Conservation (phyloP, 2,329 filamentous ascomycete species). For the Stagonosporopsis chrysanthemi region DNA sequence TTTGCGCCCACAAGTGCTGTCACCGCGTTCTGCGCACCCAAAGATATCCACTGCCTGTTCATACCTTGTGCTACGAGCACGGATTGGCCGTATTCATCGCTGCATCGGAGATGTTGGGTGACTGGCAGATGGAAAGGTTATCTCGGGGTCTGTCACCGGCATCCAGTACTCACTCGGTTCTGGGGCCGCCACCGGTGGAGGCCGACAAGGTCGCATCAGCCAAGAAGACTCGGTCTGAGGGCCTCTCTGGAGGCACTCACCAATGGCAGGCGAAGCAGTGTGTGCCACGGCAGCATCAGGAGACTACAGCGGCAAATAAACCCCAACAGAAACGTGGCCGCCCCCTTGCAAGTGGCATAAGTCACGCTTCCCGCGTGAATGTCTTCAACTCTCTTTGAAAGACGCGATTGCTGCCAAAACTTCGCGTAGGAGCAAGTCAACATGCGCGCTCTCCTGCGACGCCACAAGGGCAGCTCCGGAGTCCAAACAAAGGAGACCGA, state of each 20-base stretch:
- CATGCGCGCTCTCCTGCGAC: not conserved
- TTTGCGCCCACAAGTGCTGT: not conserved
- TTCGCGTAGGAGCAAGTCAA: too few relatives aligned
- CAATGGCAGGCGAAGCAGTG: not conserved
- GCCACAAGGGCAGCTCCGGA: constrained; percentile 7
- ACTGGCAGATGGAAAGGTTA: not conserved
- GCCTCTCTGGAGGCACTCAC: not conserved
- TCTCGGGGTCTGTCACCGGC: not conserved
- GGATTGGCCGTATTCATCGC: not conserved
- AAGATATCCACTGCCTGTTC: not conserved
- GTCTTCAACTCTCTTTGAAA: not conserved
- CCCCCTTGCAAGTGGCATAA: not conserved
- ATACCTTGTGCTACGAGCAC: constrained; percentile 1
- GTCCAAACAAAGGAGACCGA: not conserved
- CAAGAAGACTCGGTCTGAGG: not conserved
- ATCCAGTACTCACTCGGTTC: too few relatives aligned
- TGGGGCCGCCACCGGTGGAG: not conserved
- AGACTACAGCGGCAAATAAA: not conserved
- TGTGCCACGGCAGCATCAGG: not conserved
- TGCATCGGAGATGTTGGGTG: not conserved
- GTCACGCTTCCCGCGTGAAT: not conserved
- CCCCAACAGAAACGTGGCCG: not conserved
- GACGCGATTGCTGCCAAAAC: too few relatives aligned
- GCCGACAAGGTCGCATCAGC: not conserved
- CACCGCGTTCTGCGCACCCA: not conserved